phyloP scores from a whole-genome alignment of 1,284 basidiomycete species.

The Cutaneotrichosporon curvatum region DNA sequence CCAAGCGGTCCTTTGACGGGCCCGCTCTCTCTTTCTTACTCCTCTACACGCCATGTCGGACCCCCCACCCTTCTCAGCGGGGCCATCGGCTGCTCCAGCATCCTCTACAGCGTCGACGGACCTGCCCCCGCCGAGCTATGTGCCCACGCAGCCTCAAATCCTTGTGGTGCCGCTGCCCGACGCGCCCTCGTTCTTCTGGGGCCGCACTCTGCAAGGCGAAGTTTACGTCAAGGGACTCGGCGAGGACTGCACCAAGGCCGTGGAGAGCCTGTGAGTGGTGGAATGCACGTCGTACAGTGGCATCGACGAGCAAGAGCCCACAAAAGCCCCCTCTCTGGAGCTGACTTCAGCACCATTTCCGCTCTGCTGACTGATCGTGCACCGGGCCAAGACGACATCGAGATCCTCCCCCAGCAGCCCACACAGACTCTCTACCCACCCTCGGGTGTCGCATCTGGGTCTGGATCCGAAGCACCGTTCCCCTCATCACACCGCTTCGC shows the following conservation, averaged over 20 bases:
- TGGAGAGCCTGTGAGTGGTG: slow-evolving; percentile 29
- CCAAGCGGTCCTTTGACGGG: no score
- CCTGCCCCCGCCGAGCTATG: slow-evolving; percentile 33
- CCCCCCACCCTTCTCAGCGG: neutral
- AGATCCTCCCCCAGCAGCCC: slow-evolving; percentile 22
- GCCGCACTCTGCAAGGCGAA: slow-evolving; percentile 38
- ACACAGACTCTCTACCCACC: slow-evolving; percentile 27
- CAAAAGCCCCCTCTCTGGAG: no score
- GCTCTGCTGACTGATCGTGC: slow-evolving; percentile 25
- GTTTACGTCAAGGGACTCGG: slow-evolving; percentile 43
- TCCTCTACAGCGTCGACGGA: slow-evolving; percentile 1
- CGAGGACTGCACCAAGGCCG: slow-evolving; percentile 21
- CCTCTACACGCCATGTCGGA: neutral
- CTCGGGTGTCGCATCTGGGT: slow-evolving; percentile 5
- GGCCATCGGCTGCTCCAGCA: neutral
- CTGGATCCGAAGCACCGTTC: slow-evolving; percentile 19
- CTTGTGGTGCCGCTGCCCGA: slow-evolving; percentile 39
- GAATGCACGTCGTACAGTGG: no score
- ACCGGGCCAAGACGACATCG: slow-evolving; percentile 13
- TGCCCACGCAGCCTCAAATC: slow-evolving; percentile 38
- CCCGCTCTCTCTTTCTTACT: no score
- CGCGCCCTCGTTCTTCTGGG: slow-evolving; percentile 40
- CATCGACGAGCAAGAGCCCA: neutral
- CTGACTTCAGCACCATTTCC: slow-evolving; percentile 24
- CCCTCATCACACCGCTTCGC: slow-evolving; percentile 32